Evolutionary conservation across 2,329 filamentous ascomycete genomes (phyloP), one percentile per base, ranked within the genome.

Genomic region (Colletotrichum sp.): DNA sequence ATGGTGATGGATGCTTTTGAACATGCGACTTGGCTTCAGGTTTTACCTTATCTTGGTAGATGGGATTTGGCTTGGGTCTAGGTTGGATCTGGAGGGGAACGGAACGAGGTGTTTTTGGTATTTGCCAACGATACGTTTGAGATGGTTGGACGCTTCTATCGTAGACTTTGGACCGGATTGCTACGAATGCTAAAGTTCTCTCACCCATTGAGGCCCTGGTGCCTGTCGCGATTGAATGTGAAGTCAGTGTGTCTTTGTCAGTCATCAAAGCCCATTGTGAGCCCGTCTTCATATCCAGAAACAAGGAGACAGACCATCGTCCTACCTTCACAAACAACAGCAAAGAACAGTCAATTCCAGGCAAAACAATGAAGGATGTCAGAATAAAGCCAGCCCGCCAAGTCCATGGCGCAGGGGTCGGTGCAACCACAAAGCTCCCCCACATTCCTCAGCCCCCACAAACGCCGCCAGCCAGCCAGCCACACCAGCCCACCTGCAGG

Each of bases 161-260:
- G 39, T 43, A n/a, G 39, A 43, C 8, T 43, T 43, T 10, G 16
- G 39, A 5, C 18, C 39, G 39, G 39, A 43, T 43, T 43, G 39
- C 39, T 43, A 43, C 39, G 39, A 43, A 43, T 43, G 39, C 39
- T 43, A n/a, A n/a, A n/a, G 39, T 43, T n/a, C 18, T 43, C 39
- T 10, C 39, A 43, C 39, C 18, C 5, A n/a, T n/a, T 3, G 18
- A n/a, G 39, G 39, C 18, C 39, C 39, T 43, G 0, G 5, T n/a
- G 39, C 7, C 8, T 3, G 16, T 3, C 16, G 0, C 18, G 0
- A 0, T 43, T 43, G 39, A n/a, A 0, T n/a, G 39, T 43, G 18
- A 43, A 3, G 39, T 43, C 16, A 43, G 18, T n/a, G 39, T 43
- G 39, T 10, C 39, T 43, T 43, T 43, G 5, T 43, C 2, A 43